Evolutionary conservation across 345 rosid genomes (phyloP), one percentile per base, ranked within the genome.

Genomic region (Eucalyptus curtisii): DNA sequence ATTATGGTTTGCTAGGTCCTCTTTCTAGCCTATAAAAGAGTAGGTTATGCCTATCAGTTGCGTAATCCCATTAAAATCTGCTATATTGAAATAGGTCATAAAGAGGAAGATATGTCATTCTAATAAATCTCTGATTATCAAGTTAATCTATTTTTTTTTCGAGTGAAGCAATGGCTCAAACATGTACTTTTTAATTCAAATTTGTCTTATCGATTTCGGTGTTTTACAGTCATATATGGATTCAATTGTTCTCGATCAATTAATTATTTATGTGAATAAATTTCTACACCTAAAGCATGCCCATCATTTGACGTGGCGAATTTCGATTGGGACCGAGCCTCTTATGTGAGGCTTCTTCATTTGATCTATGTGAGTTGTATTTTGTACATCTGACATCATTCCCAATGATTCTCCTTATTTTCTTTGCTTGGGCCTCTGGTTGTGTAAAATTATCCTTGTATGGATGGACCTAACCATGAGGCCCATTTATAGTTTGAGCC

Each of bases 121-220:
- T 7, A 16, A 16, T 49, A 49, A 20, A 49, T 49, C 3, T 49
- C 3, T 16, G 8, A 49, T 49, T 49, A 49, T 49, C 3, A 16
- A 1, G 20, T 50, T 16, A 20, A 49, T 49, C 7, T 1, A 6
- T n/a, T 49, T 50, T 49, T 15, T 49, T 6, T 49, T 49, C 8
- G 7, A 49, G 53, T 16, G 53, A 49, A 49, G 53, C 53, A 49
- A 49, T 16, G 7, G 7, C 8, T 49, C 15, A 49, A 49, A 49
- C 3, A 16, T 0, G 7, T 49, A 6, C 5, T 49, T 15, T 49
- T 16, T 49, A 49, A 49, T 49, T 49, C 3, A 3, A 0, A 0
- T 2, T 3, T 49, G 20, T n/a, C 53, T 49, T 49, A 49, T 49
- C 8, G 53, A 50, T 50, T 50, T 50, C 0, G 8, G 8, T 16